Evolutionary conservation across 495 filamentous ascomycete genomes (phyloP).

Genomic region (Lineolata rhizophorae): DNA sequence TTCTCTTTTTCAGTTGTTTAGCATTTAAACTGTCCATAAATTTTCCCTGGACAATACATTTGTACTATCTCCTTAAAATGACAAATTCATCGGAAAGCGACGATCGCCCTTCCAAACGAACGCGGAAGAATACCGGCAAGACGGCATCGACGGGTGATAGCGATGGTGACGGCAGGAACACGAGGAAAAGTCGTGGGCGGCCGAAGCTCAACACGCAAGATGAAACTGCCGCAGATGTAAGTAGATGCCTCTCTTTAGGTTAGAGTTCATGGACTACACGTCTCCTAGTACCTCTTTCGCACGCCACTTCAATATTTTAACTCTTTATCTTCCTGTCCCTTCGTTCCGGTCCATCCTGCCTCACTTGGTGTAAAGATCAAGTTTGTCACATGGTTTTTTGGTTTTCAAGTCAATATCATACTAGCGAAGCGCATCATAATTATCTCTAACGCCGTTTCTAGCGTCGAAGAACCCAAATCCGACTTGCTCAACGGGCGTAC

Average conservation of each 20-base stretch:
- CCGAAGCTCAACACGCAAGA: constrained; percentile 50
- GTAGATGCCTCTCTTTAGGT: constrained; percentile 5
- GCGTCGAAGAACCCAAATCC: constrained; percentile 72
- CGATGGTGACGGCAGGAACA: constrained; percentile 7
- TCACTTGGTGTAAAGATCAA: too few species aligned
- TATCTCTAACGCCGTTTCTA: constrained; percentile 17
- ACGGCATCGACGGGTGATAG: background rate
- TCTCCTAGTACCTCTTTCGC: background rate
- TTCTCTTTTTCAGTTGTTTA: too few species aligned
- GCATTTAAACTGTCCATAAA: too few species aligned
- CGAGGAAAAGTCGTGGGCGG: constrained; percentile 28
- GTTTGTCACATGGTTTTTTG: too few species aligned
- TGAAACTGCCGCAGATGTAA: constrained; percentile 27
- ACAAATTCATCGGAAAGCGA: too few species aligned
- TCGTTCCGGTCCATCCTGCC: too few species aligned
- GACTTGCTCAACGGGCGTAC: constrained; percentile 68
- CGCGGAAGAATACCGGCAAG: too few species aligned
- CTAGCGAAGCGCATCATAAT: background rate
- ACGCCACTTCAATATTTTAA: background rate
- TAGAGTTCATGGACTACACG: constrained; percentile 1
- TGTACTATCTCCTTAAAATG: too few species aligned
- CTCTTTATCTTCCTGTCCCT: constrained; percentile 1
- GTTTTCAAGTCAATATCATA: constrained; percentile 1
- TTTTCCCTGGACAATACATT: too few species aligned
- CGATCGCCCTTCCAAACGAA: too few species aligned